Evolutionary conservation across 176 grass and related monocot species (phyloP).

Genomic region (Avena insularis): DNA sequence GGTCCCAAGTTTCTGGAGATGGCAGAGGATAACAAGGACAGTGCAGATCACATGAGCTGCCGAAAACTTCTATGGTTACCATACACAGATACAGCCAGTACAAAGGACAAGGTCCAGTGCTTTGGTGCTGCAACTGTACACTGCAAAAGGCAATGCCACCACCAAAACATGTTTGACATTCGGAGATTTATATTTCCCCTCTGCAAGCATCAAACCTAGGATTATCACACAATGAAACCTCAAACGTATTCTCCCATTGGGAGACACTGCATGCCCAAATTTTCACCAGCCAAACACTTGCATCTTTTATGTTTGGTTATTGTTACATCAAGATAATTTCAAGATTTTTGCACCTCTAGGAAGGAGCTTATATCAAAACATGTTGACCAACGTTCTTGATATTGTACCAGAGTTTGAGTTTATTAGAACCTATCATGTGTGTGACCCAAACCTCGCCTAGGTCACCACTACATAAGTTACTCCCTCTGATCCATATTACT

Average conservation of each 20-base stretch:
- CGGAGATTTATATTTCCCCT: not conserved
- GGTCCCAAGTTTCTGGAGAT: not conserved
- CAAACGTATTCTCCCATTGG: too few species aligned
- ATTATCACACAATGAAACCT: too few species aligned
- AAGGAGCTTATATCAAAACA: not conserved
- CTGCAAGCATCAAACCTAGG: not conserved
- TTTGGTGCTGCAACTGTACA: not conserved
- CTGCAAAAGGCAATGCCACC: not conserved
- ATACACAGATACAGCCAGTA: not conserved
- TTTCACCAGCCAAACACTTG: too few species aligned
- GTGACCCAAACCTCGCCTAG: not conserved
- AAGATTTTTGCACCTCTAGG: not conserved
- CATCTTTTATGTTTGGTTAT: too few species aligned
- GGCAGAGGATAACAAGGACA: not conserved
- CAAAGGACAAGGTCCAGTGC: not conserved
- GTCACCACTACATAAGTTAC: slow-evolving; percentile 1
- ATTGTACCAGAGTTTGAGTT: not conserved
- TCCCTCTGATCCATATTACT: too few species aligned
- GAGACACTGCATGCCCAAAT: too few species aligned
- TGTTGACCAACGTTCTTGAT: not conserved
- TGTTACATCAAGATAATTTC: too few species aligned
- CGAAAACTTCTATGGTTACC: not conserved
- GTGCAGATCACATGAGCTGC: not conserved
- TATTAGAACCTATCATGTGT: not conserved
- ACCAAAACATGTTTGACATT: not conserved